A percentile compares a stretch with the other conserved stretches of the same genome.
Conservation (phyloP, 352 stramenopile genomes). For the Pythium apleroticum region DNA sequence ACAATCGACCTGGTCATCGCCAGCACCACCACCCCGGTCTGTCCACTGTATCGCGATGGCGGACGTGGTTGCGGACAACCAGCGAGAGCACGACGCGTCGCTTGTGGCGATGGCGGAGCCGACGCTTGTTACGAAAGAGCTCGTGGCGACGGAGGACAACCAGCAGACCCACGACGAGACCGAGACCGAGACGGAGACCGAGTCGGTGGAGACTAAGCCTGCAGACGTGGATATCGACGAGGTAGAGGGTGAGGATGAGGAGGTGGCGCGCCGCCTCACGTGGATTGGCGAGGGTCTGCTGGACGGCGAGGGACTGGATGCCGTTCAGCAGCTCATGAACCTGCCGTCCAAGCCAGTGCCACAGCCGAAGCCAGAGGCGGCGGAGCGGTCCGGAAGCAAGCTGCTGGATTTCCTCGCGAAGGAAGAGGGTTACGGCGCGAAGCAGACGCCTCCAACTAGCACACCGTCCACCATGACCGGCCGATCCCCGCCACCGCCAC, state of each 20-base stretch:
- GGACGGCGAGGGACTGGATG: slow-evolving; percentile 46
- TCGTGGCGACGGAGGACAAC: slow-evolving; percentile 20
- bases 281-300: slow-evolving; percentile 73
- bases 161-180: slow-evolving; percentile 21
- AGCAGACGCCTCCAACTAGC: slow-evolving; percentile 23
- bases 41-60: slow-evolving; percentile 15
- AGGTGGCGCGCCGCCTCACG: slow-evolving; percentile 46
- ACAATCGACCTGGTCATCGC: slow-evolving; percentile 14
- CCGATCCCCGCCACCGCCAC: neutral
- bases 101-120: neutral
- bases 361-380: neutral
- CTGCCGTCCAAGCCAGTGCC: slow-evolving; percentile 35
- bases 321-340: slow-evolving; percentile 47
- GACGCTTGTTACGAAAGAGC: slow-evolving; percentile 14
- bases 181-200: neutral
- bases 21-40: neutral
- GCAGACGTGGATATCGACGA: slow-evolving; percentile 20
- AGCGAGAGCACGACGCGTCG: slow-evolving; percentile 6
- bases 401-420: slow-evolving; percentile 48
- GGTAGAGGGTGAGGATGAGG: slow-evolving; percentile 9
- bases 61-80: slow-evolving; percentile 17
- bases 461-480: neutral
- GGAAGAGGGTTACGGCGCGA: slow-evolving; percentile 30
- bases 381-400: slow-evolving; percentile 30
- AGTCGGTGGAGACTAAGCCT: neutral